Conservation (phyloP, 495 filamentous ascomycete genomes). For the Annulohypoxylon bovei region DNA sequence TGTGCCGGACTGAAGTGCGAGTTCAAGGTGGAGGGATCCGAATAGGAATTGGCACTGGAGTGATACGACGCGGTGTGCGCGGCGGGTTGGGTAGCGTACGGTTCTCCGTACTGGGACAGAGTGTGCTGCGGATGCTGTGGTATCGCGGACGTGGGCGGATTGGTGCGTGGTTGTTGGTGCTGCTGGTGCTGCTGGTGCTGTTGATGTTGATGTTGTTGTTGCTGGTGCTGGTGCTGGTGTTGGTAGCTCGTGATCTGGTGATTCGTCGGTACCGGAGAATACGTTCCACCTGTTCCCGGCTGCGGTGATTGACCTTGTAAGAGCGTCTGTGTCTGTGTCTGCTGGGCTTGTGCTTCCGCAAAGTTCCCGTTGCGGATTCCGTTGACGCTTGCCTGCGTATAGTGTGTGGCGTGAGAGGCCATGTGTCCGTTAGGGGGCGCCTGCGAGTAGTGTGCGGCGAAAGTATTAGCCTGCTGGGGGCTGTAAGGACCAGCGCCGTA, state of each 20-base stretch:
- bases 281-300: slow-evolving; percentile 34
- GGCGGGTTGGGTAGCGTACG: slow-evolving; percentile 41
- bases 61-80: slow-evolving; percentile 41
- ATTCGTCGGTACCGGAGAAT: slow-evolving; percentile 40
- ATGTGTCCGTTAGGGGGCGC: slow-evolving; percentile 43
- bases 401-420: slow-evolving; percentile 39
- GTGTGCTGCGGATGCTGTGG: slow-evolving; percentile 47
- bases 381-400: slow-evolving; percentile 29
- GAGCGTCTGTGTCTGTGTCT: slow-evolving; percentile 32
- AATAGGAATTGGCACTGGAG: slow-evolving; percentile 38
- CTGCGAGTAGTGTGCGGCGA: slow-evolving; percentile 44
- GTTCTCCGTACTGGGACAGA: slow-evolving; percentile 41
- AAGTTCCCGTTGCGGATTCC: slow-evolving; percentile 41
- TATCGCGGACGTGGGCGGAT: slow-evolving; percentile 49
- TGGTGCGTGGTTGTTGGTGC: slow-evolving; percentile 43
- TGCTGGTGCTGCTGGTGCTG: slow-evolving; percentile 32
- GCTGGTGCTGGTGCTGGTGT: slow-evolving; percentile 36
- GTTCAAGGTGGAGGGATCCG: slow-evolving; percentile 36
- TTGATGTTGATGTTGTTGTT: too few relatives aligned
- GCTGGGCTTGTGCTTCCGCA: slow-evolving; percentile 39
- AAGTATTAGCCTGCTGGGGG: slow-evolving; percentile 39
- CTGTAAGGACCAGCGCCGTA: slow-evolving; percentile 44
- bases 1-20: slow-evolving; percentile 44
- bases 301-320: slow-evolving; percentile 40
- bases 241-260: slow-evolving; percentile 34